Percentiles rank a stretch among this genome's conserved stretches.
Evolutionary conservation across 257 asterid species (phyloP).

Genomic region (Gardenia jasminoides): DNA sequence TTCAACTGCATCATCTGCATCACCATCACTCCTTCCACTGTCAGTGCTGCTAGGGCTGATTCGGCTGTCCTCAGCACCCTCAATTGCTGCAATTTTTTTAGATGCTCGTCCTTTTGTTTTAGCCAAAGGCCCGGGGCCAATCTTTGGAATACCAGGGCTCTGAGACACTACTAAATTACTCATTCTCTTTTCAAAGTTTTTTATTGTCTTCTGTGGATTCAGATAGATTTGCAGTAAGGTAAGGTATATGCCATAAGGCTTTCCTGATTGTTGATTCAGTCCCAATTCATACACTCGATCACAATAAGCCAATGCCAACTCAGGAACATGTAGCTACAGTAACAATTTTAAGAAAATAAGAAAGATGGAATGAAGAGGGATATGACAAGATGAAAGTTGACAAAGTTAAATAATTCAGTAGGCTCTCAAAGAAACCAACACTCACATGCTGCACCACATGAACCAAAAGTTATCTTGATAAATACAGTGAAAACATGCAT

Average conservation of each 20-base stretch:
- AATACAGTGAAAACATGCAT: neutral
- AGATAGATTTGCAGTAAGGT: constrained; percentile 87
- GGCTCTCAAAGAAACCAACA: neutral
- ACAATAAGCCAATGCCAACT: constrained; percentile 83
- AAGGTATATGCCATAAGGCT: constrained; percentile 74
- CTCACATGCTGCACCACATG: neutral
- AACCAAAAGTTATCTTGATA: neutral
- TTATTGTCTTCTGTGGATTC: constrained; percentile 80
- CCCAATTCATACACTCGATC: constrained; percentile 80
- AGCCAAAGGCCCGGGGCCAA: constrained; percentile 40
- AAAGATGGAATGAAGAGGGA: neutral
- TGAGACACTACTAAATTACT: constrained; percentile 50
- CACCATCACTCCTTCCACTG: constrained; percentile 91
- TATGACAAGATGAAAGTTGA: too few species aligned
- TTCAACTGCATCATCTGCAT: constrained; percentile 63
- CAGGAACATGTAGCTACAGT: constrained; percentile 83
- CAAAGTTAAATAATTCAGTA: neutral
- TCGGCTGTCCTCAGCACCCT: constrained; percentile 74
- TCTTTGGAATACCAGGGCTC: constrained; percentile 50
- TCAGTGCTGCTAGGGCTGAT: constrained; percentile 79
- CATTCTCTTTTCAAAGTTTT: constrained; percentile 70
- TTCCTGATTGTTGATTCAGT: constrained; percentile 56
- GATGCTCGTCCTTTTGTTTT: constrained; percentile 44
- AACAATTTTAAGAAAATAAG: constrained; percentile 17
- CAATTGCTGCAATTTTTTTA: constrained; percentile 86